Evolutionary conservation across 208 protist species (phyloP), one percentile per base, ranked within the genome.

Genomic region (Borovskyia barvae): DNA sequence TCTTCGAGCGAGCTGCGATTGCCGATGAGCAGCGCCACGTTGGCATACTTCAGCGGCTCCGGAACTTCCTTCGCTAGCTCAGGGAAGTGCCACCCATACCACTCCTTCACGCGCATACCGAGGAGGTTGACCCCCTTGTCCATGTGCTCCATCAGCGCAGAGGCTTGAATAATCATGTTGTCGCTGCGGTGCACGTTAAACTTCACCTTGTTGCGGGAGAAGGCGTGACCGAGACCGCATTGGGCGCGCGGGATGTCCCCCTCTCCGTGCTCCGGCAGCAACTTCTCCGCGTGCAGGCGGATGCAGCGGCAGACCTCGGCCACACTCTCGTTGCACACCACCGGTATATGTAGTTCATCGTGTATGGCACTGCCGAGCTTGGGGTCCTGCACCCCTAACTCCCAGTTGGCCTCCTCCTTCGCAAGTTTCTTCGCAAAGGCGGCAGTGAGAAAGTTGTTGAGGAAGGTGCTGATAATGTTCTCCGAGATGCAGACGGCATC

Each of bases 61-160:
- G 82, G 77, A 17, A 99, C 90, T 55, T 99, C 85, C 78, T 95
- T 98, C 17, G 85, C 84, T 14, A 99, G 86, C 90, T 99, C 98
- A 6, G 99, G 99, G 85, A 99, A 99, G 85, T 99, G 98, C 97
- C 97, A 99, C 46, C 94, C 94, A 66, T 99, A 99, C 98, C 98
- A 99, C 82, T 99, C 98, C 86, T 97, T 97, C 43, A 99, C 74
- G 8, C 98, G 87, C 98, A 99, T 99, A 33, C 87, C 71, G 53
- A 99, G 99, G 9, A 97, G 98, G 85, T 99, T 99, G 37, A 99
- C 84, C 62, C 99, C 98, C 85, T 99, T 99, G 84, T 99, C 98
- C 51, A 99, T 89, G 70, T 99, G 93, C 71, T 99, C 98, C 15
- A 99, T 80, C 20, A 99, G 80, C 25, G 94, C 82, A 33, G 98